phyloP scores from a whole-genome alignment of 1,139 yeast genomes.

The Debaryomyces psychrophilus region DNA sequence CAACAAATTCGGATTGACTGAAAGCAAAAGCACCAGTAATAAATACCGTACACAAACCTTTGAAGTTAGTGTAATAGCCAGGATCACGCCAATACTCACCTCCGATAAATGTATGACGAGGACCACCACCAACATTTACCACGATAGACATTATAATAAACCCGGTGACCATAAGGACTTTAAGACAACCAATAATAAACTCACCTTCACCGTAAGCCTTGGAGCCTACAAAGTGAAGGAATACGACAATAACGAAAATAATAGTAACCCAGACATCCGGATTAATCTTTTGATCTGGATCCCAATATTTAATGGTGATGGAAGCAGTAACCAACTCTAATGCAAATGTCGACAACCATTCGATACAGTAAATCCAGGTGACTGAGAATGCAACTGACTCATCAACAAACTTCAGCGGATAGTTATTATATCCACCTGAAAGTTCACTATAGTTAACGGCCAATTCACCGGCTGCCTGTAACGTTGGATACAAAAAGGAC shows the following conservation, averaged over 20 bases:
- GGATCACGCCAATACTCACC: slow-evolving; percentile 34
- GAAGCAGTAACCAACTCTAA: slow-evolving; percentile 46
- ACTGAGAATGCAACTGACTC: slow-evolving; percentile 43
- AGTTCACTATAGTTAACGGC: slow-evolving; percentile 42
- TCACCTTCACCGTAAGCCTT: slow-evolving; percentile 37
- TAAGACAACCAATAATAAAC: slow-evolving; percentile 27
- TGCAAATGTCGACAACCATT: slow-evolving; percentile 44
- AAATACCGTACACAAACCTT: slow-evolving; percentile 33
- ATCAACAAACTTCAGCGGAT: slow-evolving; percentile 41
- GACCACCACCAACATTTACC: slow-evolving; percentile 32
- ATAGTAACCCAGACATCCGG: slow-evolving; percentile 33
- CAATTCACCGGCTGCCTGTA: slow-evolving; percentile 47
- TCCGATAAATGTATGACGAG: slow-evolving; percentile 27
- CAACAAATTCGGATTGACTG: slow-evolving; percentile 35
- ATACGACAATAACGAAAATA: slow-evolving; percentile 27
- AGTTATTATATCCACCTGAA: slow-evolving; percentile 46
- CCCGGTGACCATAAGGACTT: slow-evolving; percentile 25
- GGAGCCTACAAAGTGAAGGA: slow-evolving; percentile 30
- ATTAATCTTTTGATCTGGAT: slow-evolving; percentile 21
- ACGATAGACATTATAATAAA: slow-evolving; percentile 34
- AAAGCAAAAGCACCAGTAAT: slow-evolving; percentile 33
- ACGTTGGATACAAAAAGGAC: slow-evolving; percentile 41
- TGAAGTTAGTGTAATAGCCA: slow-evolving; percentile 30
- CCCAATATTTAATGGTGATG: slow-evolving; percentile 41
- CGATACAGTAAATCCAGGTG: slow-evolving; percentile 47